Conservation (phyloP, 2,329 filamentous ascomycete species). For the Ophiostoma tasmaniense region DNA sequence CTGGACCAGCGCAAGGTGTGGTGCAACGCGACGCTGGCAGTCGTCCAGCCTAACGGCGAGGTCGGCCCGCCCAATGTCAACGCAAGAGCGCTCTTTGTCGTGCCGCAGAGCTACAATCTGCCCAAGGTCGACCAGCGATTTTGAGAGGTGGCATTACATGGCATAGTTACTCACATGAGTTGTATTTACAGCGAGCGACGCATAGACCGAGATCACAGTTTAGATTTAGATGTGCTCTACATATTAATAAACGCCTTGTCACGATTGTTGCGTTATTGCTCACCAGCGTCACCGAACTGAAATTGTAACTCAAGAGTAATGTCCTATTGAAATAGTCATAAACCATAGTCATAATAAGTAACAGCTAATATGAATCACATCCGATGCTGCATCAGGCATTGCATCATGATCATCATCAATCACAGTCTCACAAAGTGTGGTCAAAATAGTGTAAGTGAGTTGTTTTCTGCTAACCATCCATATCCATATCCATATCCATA, state of each 20-base stretch:
- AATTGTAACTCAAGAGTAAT: too few species aligned
- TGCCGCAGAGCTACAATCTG: conserved; percentile 41
- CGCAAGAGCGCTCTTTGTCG: conserved; percentile 50
- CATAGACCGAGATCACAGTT: background rate
- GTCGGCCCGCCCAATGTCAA: conserved; percentile 48
- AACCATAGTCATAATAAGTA: background rate
- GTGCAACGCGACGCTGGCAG: conserved; percentile 47
- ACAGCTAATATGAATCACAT: too few species aligned
- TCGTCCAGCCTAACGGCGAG: conserved; percentile 27
- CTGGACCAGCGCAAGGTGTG: conserved; percentile 39
- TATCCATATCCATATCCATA: background rate
- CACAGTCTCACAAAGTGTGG: too few species aligned
- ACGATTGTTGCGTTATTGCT: too few species aligned
- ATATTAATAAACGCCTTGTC: background rate
- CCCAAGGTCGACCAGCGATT: conserved; percentile 18
- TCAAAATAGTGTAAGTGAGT: background rate
- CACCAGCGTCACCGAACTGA: too few species aligned
- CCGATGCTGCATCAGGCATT: too few species aligned
- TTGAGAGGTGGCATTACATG: background rate
- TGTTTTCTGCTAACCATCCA: background rate
- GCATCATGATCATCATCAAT: too few species aligned
- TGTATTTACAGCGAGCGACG: background rate
- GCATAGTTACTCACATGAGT: background rate
- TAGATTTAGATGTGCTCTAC: background rate
- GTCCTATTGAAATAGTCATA: too few species aligned